These are phyloP conservation scores for Salix udensis DNA, from an alignment of 345 rosid species.

Conservation along the genomic window DNA sequence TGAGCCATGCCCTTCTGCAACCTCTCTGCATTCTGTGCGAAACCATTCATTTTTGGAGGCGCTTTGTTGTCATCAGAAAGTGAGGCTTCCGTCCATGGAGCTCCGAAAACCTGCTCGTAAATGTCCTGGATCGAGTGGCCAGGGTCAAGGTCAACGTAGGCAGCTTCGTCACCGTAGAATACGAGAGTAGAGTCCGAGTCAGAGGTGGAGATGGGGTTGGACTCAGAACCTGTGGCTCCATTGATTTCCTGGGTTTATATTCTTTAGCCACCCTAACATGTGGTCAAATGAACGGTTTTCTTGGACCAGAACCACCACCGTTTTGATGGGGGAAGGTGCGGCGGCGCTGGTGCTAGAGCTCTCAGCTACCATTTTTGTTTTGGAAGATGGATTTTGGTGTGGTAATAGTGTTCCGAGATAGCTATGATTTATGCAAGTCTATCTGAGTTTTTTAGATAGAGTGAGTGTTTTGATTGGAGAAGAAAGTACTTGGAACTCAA, in stretches of 20 bases:
- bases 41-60: conserved; percentile 53
- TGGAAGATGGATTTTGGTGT: neutral
- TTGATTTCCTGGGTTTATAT: conserved; percentile 67
- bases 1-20: conserved; percentile 44
- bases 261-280: conserved; percentile 81
- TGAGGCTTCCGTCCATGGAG: conserved; percentile 45
- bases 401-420: neutral
- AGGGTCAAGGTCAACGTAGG: conserved; percentile 75
- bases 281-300: conserved; percentile 96
- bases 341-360: conserved; percentile 7
- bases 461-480: neutral
- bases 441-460: neutral
- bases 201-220: conserved; percentile 57
- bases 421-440: neutral
- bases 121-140: conserved; percentile 82
- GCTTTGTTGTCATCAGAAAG: neutral
- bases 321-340: conserved; percentile 61
- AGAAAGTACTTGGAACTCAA: neutral
- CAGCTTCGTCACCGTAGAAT: conserved; percentile 43
- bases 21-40: conserved; percentile 58
- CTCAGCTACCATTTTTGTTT: conserved; percentile 29
- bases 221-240: conserved; percentile 68
- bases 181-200: conserved; percentile 43
- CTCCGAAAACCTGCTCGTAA: conserved; percentile 83
- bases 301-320: conserved; percentile 74